A percentile compares a stretch with the other conserved stretches of the same genome.
phyloP scores from a whole-genome alignment of 1,139 yeast genomes.

The Barnettozyma hawaiiensis region DNA sequence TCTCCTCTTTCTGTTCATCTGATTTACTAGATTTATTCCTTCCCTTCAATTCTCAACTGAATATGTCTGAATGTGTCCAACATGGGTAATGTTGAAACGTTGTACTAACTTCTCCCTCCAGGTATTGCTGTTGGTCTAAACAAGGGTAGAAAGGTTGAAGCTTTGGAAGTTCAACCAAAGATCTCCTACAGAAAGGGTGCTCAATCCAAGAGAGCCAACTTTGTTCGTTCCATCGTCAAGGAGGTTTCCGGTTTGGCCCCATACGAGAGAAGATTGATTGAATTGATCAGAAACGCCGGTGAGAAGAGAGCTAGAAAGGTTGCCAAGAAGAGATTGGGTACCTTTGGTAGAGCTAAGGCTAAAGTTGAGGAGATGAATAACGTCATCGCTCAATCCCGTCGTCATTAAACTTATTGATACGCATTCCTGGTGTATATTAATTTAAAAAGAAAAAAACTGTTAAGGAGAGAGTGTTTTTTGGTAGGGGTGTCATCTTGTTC shows the following conservation, averaged over 20 bases:
- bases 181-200: constrained; percentile 97
- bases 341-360: constrained; percentile 99
- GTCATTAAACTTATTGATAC: constrained; percentile 37
- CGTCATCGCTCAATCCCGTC: constrained; percentile 97
- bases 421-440: constrained; percentile 3
- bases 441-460: constrained; percentile 6
- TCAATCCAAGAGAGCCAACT: constrained; percentile 89
- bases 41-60: no score
- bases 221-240: constrained; percentile 91
- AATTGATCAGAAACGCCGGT: constrained; percentile 99
- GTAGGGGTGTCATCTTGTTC: constrained; percentile 4
- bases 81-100: background rate
- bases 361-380: constrained; percentile 98
- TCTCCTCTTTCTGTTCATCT: no score
- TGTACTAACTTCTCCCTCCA: constrained; percentile 31
- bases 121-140: constrained; percentile 98
- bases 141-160: constrained; percentile 98
- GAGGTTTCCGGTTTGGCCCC: constrained; percentile 99
- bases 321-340: constrained; percentile 99
- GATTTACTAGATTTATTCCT: no score
- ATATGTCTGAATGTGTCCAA: background rate
- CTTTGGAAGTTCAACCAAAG: constrained; percentile 91
- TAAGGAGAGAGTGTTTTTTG: constrained; percentile 1
- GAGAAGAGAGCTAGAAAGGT: constrained; percentile 99
- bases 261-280: constrained; percentile 99